These are phyloP conservation scores for Venturia oleaginea DNA, from an alignment of 2,329 filamentous ascomycete genomes.

Conservation along the genomic window DNA sequence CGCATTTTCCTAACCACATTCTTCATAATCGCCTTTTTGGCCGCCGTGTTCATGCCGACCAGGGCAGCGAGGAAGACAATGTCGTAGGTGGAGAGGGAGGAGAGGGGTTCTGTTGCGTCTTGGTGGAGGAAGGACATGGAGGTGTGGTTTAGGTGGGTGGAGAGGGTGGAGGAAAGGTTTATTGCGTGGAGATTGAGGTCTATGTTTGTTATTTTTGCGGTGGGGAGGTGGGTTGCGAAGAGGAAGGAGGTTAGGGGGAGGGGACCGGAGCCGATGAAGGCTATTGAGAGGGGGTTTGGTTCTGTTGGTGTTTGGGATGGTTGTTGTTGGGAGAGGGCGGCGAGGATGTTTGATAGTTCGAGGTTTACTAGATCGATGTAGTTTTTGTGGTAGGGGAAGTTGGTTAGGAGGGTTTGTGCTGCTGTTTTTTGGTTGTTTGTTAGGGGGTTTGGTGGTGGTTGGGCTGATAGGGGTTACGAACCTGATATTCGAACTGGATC, in stretches of 20 bases:
- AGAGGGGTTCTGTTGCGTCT: neutral
- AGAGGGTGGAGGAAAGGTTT: neutral
- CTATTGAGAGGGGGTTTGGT: neutral
- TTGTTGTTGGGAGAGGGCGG: neutral
- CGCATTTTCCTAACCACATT: neutral
- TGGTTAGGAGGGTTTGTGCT: neutral
- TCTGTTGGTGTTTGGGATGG: too few species aligned
- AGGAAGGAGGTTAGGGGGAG: neutral
- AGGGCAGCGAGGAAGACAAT: neutral
- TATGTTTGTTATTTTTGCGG: conserved; percentile 1
- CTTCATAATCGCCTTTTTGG: neutral
- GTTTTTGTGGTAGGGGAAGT: neutral
- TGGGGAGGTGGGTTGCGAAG: neutral
- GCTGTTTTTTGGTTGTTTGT: neutral
- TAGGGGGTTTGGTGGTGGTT: neutral
- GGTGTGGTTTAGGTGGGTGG: neutral
- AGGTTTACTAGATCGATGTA: conserved; percentile 1
- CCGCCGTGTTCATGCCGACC: neutral
- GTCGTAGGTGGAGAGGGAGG: neutral
- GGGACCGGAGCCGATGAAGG: neutral
- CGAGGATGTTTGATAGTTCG: conserved; percentile 2
- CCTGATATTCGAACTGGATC: neutral
- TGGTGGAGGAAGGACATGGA: neutral
- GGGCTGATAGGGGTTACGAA: neutral
- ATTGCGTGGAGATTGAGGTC: neutral